Conservation (phyloP, 2,329 filamentous ascomycete species). For the Daldinia eschscholtzii region DNA sequence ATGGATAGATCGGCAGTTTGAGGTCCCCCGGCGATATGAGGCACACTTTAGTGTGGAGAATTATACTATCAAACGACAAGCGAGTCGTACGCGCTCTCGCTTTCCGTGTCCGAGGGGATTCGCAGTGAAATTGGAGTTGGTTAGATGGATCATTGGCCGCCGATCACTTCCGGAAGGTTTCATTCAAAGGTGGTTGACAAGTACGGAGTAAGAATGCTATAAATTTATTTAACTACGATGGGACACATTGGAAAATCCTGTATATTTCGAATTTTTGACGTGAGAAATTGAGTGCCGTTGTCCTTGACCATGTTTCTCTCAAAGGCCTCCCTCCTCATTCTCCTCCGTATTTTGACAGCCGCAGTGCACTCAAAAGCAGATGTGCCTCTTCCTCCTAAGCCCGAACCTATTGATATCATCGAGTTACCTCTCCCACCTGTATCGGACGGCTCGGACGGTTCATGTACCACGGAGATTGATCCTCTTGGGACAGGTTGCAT, state of each 20-base stretch:
- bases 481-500: conserved; percentile 23
- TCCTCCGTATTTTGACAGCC: background rate
- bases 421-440: conserved; percentile 2
- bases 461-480: background rate
- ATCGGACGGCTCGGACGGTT: background rate
- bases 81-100: background rate
- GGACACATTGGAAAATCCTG: background rate
- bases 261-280: background rate
- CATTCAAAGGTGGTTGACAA: background rate
- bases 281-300: background rate
- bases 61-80: background rate
- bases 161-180: background rate
- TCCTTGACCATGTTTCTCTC: background rate
- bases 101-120: background rate
- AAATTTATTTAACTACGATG: background rate
- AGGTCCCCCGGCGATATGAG: background rate
- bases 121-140: background rate
- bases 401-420: background rate
- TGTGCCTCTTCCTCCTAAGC: background rate
- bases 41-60: background rate
- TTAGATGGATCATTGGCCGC: background rate
- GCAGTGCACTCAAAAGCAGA: background rate
- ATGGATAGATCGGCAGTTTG: conserved; percentile 13
- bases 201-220: background rate
- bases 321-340: background rate